Conservation (phyloP, 352 stramenopile species). For the Achlya hypogyna region DNA sequence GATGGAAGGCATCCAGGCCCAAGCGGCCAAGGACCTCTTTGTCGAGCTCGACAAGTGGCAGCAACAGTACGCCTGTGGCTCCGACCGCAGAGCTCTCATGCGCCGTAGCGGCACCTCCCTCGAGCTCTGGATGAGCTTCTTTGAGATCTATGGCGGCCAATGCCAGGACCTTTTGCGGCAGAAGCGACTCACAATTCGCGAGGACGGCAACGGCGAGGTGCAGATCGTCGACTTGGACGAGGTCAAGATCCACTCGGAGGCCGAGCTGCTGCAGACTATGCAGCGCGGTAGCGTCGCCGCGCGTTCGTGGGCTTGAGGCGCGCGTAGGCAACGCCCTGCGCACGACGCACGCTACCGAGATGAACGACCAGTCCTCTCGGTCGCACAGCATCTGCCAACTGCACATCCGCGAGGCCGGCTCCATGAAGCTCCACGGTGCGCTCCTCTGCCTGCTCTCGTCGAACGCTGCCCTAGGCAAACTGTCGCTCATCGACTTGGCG, state of each 20-base stretch:
- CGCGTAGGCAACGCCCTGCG: conserved; percentile 81
- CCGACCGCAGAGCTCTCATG: background rate
- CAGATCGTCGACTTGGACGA: conserved; percentile 93
- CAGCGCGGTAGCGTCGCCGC: conserved; percentile 27
- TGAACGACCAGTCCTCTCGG: conserved; percentile 92
- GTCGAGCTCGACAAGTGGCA: conserved; percentile 55
- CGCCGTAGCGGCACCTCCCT: conserved; percentile 42
- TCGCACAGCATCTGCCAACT: conserved; percentile 96
- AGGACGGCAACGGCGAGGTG: conserved; percentile 91
- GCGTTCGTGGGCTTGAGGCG: background rate
- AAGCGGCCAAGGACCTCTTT: conserved; percentile 70
- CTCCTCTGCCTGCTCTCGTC: background rate
- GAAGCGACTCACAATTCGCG: conserved; percentile 86
- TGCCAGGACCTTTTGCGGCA: conserved; percentile 91
- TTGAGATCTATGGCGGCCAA: conserved; percentile 96
- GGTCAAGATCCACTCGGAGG: conserved; percentile 75
- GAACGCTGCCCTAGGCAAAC: conserved; percentile 46
- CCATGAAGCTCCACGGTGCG: conserved; percentile 34
- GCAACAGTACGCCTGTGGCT: conserved; percentile 16
- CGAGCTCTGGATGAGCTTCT: conserved; percentile 89
- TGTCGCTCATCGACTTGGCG: conserved; percentile 95
- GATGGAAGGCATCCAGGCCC: conserved; percentile 86
- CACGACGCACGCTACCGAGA: conserved; percentile 94
- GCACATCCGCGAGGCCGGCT: conserved; percentile 50
- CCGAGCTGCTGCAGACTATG: conserved; percentile 91